Evolutionary conservation across 1,284 basidiomycete species (phyloP).

Genomic region (Microbotryomycetes sp.): DNA sequence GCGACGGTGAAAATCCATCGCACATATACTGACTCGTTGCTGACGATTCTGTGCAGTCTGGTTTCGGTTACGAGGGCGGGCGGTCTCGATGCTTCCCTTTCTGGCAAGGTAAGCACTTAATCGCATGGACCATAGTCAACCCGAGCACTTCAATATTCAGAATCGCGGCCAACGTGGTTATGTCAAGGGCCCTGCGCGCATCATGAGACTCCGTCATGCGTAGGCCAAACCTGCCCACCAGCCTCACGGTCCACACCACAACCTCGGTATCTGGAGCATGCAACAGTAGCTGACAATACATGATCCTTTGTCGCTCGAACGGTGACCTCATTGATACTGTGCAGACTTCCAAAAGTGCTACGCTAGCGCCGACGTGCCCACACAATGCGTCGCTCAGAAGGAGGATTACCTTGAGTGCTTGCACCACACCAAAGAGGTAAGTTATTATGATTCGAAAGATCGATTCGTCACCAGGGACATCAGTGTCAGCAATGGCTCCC

Average conservation of each 20-base stretch:
- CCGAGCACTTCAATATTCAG: too few relatives aligned
- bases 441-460: too few relatives aligned
- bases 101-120: constrained; percentile 71
- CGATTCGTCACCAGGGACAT: neutral
- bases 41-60: constrained; percentile 49
- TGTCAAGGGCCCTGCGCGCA: constrained; percentile 2
- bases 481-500: too few relatives aligned
- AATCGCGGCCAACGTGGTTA: too few relatives aligned
- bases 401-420: constrained; percentile 93
- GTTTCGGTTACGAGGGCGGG: constrained; percentile 62
- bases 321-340: too few relatives aligned
- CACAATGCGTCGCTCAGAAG: constrained; percentile 63
- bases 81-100: constrained; percentile 82
- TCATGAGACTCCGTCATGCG: neutral
- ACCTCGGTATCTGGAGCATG: neutral
- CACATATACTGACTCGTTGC: too few relatives aligned
- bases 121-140: neutral
- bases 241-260: neutral
- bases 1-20: too few relatives aligned
- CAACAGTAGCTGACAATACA: too few relatives aligned
- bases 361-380: constrained; percentile 67
- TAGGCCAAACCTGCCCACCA: constrained; percentile 2
- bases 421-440: constrained; percentile 83
- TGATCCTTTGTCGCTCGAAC: too few relatives aligned
- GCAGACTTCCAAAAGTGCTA: constrained; percentile 67